phyloP scores from a whole-genome alignment of 441 rosid species.

The Rhodomyrtus psidioides region DNA sequence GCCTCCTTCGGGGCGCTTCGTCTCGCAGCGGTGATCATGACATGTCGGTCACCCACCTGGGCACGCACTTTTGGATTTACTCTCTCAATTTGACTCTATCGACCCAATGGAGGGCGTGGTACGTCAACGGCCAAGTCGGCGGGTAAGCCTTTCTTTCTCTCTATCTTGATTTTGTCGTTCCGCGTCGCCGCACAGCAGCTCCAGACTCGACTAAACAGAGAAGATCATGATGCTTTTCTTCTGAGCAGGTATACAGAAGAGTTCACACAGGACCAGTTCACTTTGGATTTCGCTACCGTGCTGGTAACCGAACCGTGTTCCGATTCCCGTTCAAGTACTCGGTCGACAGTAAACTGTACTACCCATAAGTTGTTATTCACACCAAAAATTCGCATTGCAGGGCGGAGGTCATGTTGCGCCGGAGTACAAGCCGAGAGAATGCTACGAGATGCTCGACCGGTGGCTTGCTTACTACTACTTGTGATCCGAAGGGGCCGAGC shows the following conservation, averaged over 20 bases:
- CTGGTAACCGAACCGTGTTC: background rate
- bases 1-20: background rate
- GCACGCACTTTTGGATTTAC: constrained; percentile 17
- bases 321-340: background rate
- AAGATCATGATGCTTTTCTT: background rate
- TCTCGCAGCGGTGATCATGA: constrained; percentile 30
- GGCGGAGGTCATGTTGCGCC: constrained; percentile 1
- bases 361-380: background rate
- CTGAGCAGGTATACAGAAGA: background rate
- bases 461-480: background rate
- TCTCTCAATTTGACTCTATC: constrained; percentile 3
- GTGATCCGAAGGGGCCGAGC: background rate
- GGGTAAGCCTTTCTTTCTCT: constrained; percentile 9
- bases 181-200: background rate
- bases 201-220: background rate
- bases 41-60: constrained; percentile 17
- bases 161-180: background rate
- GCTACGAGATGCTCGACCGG: constrained; percentile 1
- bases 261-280: background rate
- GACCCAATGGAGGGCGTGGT: constrained; percentile 28
- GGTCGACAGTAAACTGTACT: background rate
- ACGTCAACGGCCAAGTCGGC: constrained; percentile 30
- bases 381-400: background rate
- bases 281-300: background rate
- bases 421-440: background rate